Conservation (phyloP, 192 early-diverging fungal species). For the Coemansia sp. region DNA sequence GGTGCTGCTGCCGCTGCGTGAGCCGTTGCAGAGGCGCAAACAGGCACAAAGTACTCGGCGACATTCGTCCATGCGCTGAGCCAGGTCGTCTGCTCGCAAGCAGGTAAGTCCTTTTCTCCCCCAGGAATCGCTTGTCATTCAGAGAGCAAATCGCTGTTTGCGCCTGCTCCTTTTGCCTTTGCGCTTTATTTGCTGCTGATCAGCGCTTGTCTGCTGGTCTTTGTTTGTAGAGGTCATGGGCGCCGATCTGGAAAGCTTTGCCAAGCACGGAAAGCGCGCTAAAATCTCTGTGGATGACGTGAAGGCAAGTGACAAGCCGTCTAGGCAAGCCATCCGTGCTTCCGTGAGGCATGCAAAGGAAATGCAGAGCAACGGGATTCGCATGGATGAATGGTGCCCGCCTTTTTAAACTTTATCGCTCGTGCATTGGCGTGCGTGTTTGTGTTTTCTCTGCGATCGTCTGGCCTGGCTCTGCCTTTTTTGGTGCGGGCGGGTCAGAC, state of each 20-base stretch:
- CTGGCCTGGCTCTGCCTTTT: neutral
- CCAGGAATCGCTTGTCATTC: no score
- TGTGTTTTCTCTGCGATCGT: neutral
- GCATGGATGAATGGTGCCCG: no score
- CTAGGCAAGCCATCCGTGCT: no score
- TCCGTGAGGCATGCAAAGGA: no score
- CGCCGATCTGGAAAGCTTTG: slow-evolving; percentile 46
- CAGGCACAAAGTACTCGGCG: slow-evolving; percentile 17
- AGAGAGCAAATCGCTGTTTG: no score
- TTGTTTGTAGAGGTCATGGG: slow-evolving; percentile 29
- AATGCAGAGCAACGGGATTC: no score
- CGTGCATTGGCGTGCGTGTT: neutral
- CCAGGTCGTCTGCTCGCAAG: slow-evolving; percentile 37
- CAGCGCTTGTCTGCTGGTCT: no score
- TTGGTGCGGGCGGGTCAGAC: no score
- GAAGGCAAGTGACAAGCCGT: slow-evolving; percentile 11
- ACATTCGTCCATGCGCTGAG: slow-evolving; percentile 40
- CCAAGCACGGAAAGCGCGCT: slow-evolving; percentile 43
- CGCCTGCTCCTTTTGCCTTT: no score
- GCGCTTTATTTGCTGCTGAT: no score
- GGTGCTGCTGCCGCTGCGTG: no score
- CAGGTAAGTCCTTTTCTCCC: slow-evolving; percentile 26
- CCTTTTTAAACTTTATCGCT: no score
- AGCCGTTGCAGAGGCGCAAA: slow-evolving; percentile 25
- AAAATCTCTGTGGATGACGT: slow-evolving; percentile 48